Base-by-base conservation (phyloP, 371 early-diverging fungal genomes). In the Mortierella sp. region DNA sequence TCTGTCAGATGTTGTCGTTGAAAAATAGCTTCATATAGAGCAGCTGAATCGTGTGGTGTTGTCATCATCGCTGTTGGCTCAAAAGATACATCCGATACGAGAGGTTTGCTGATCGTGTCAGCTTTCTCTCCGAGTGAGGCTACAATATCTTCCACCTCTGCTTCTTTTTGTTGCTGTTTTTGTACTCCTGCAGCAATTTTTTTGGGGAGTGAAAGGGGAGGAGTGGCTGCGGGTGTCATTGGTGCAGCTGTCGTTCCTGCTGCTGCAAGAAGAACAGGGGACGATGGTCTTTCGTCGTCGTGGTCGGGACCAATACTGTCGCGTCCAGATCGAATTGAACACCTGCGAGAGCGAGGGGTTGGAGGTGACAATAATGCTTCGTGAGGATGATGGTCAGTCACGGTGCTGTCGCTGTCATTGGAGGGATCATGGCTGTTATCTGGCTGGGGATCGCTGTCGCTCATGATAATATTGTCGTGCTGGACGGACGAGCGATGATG, bases 351-450 rank as follows among this genome's bases (percentile, higher is more conserved):
- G 26, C 79, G 79, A 38, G 73, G 70, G 68, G 68, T 68, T 38
- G 42, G 68, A 38, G 42, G 44, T 11, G 38, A 24, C 68, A 42
- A 38, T 68, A 68, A 68, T 38, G 21, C 44, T 38, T 11, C 79
- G 70, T 34, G 70, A 58, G 31, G 50, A 57, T 11, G 72, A 45
- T 31, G 73, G 73, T 81, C 81, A 1, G 84, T 76, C 24, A 80
- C 84, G 3, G 84, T 84, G 68, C 84, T 70, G 42, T 77, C 80
- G 60, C 84, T 84, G 50, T 84, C 84, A 57, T 78, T 80, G 10
- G 77, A 68, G 28, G 68, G 75, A 60, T 82, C 82, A 63, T 82
- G 76, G 38, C 58, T 34, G 14, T 48, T 42, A 45, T 26, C 28
- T 50, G 44, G 19, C n/a, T 80, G 50, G 28, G 72, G 42, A 60